phyloP scores from a whole-genome alignment of 768 basidiomycete genomes.

The Tubosaeta sp. region DNA sequence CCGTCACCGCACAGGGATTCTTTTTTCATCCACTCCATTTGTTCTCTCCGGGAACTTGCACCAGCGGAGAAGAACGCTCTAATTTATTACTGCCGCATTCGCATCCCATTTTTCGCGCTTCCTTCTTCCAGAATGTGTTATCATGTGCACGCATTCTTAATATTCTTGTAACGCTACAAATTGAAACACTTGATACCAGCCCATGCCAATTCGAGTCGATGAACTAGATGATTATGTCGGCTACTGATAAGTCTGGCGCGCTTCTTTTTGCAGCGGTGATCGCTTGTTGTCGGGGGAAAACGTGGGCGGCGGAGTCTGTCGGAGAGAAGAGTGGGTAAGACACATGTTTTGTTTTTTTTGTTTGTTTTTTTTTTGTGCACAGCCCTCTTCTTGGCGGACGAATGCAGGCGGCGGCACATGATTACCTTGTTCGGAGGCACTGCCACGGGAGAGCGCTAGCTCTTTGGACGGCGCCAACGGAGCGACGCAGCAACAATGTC shows the following conservation, averaged over 20 bases:
- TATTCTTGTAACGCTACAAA: constrained; percentile 20
- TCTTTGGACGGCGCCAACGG: too few relatives aligned
- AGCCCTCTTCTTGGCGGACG: too few relatives aligned
- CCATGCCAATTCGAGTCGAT: constrained; percentile 6
- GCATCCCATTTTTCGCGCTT: constrained; percentile 13
- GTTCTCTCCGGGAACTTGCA: constrained; percentile 15
- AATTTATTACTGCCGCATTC: constrained; percentile 22
- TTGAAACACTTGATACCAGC: constrained; percentile 20
- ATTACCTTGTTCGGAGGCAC: too few relatives aligned
- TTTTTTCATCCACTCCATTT: constrained; percentile 15
- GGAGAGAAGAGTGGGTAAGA: background rate
- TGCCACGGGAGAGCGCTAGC: too few relatives aligned
- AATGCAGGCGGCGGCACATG: too few relatives aligned
- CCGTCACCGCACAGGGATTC: constrained; percentile 17
- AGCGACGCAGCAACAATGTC: too few relatives aligned
- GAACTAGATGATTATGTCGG: background rate
- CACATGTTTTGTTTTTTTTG: background rate
- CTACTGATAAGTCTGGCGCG: background rate
- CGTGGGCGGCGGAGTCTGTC: too few relatives aligned
- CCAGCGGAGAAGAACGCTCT: constrained; percentile 19
- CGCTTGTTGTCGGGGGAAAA: constrained; percentile 5
- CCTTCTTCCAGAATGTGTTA: constrained; percentile 2
- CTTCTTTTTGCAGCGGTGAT: background rate
- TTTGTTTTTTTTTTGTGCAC: background rate
- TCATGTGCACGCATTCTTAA: background rate